Conservation (phyloP, 164 flowering plant genomes). For the Aristolochia fimbriata region DNA sequence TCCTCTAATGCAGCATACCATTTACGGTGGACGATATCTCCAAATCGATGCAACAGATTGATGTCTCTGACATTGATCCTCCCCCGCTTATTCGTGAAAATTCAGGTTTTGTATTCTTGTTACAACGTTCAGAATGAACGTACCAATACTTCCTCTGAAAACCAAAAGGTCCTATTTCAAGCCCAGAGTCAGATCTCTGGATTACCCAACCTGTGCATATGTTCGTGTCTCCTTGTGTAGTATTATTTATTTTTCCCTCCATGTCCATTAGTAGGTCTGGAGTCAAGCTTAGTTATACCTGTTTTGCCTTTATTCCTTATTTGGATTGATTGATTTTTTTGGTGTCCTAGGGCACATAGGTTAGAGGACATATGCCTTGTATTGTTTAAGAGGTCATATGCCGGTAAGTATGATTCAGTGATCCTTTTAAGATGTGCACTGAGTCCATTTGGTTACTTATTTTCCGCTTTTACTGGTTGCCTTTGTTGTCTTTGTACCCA, state of each 20-base stretch:
- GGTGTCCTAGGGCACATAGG: not conserved
- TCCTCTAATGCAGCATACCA: slow-evolving; percentile 65
- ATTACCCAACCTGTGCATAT: not conserved
- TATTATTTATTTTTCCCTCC: not conserved
- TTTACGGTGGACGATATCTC: slow-evolving; percentile 93
- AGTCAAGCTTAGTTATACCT: not conserved
- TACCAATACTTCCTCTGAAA: not conserved
- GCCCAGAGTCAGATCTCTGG: not conserved
- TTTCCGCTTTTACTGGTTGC: not conserved
- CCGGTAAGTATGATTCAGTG: not conserved
- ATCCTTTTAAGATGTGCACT: not conserved
- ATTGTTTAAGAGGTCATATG: not conserved
- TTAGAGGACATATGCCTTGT: not conserved
- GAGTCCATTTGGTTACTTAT: not conserved
- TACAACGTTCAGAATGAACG: slow-evolving; percentile 51
- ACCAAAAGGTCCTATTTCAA: not conserved
- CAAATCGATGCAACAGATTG: slow-evolving; percentile 70
- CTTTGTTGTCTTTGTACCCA: not conserved
- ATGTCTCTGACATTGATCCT: slow-evolving; percentile 71
- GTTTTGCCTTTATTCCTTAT: not conserved
- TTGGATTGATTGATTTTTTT: slow-evolving; percentile 1
- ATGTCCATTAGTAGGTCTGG: not conserved
- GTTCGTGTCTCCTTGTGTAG: not conserved
- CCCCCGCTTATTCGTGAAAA: slow-evolving; percentile 84
- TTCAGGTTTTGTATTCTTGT: slow-evolving; percentile 80